Base-by-base conservation (phyloP, 176 grass and related monocot genomes). In the Avena atlantica region DNA sequence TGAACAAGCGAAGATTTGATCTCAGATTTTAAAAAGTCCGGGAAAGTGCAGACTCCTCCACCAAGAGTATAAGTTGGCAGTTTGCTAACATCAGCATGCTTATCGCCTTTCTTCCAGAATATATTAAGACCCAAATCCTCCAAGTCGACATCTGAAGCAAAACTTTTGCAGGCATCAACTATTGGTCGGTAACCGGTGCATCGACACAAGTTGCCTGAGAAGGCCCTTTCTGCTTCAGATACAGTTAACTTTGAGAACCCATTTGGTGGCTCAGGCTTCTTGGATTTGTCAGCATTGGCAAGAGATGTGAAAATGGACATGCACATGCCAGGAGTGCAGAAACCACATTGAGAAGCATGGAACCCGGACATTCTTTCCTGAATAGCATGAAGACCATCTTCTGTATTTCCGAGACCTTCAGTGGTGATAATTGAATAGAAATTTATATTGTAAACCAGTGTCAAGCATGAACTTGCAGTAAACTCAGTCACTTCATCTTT, bases 241-340 rank as follows among this genome's bases (percentile, higher is more conserved):
- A 88, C 78, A 8, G 83, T 92, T 5, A 97, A 52, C 63, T 94
- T 97, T 64, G 92, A 94, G 78, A 97, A 97, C 2, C 92, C 94
- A 36, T 86, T 76, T 42, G 59, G 86, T 68, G 92, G 88, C n/a
- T 94, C 86, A 52, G 90, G 88, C 65, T 84, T 87, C 16, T 83
- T 87, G 12, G 86, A 86, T 88, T 92, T 97, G 76, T 94, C 94
- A 6, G 94, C 92, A 83, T 91, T 94, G 19, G 91, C 51, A 83
- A 97, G 94, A 50, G 92, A 89, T 40, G 92, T 89, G 65, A 97
- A 94, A 55, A 94, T 91, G 44, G 94, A 97, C 92, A 97, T 97
- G 80, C 92, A 97, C 94, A 97, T 97, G 52, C 92, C 94, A 45
- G 94, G 92, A 36, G 94, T 94, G 83, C 94, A 97, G 66, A 97